These are phyloP conservation scores for Hirsutella rhossiliensis DNA, from an alignment of 2,329 filamentous ascomycete species.

Conservation along the genomic window DNA sequence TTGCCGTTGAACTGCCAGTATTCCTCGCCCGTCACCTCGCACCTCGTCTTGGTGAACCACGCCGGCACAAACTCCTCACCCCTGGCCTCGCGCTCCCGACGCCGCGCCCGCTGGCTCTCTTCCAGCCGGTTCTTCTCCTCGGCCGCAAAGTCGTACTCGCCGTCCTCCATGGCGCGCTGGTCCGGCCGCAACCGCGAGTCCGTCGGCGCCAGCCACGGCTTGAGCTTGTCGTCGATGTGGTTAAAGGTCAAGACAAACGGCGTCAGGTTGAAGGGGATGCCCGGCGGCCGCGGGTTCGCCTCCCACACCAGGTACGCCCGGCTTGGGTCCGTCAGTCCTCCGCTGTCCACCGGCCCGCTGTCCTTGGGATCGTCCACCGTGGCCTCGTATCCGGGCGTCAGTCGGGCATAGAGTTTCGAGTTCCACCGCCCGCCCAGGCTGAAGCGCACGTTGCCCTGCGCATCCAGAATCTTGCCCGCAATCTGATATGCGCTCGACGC, in stretches of 20 bases:
- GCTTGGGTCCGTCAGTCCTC: constrained; percentile 49
- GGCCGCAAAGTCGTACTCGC: constrained; percentile 89
- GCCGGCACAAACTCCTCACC: constrained; percentile 75
- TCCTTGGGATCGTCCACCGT: constrained; percentile 46
- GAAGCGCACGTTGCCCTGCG: constrained; percentile 69
- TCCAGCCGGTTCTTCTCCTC: constrained; percentile 91
- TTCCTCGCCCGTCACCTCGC: constrained; percentile 71
- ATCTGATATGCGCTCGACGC: constrained; percentile 85
- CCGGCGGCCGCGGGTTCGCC: constrained; percentile 64
- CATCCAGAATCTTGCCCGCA: constrained; percentile 71
- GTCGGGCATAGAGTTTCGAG: constrained; percentile 86
- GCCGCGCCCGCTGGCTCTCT: constrained; percentile 72
- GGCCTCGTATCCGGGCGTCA: constrained; percentile 83
- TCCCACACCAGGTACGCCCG: constrained; percentile 91
- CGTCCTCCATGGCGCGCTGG: constrained; percentile 96
- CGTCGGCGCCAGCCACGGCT: constrained; percentile 71
- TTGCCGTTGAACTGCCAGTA: constrained; percentile 83
- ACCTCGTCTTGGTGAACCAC: constrained; percentile 69
- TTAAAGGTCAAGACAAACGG: constrained; percentile 94
- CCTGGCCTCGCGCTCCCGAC: constrained; percentile 58
- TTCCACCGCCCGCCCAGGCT: constrained; percentile 94
- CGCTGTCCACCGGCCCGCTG: constrained; percentile 24
- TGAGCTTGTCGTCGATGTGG: constrained; percentile 73
- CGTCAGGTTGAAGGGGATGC: constrained; percentile 93
- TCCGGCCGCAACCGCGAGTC: constrained; percentile 89